Conservation (phyloP, 2,329 filamentous ascomycete species). For the Sarocladium strictum region DNA sequence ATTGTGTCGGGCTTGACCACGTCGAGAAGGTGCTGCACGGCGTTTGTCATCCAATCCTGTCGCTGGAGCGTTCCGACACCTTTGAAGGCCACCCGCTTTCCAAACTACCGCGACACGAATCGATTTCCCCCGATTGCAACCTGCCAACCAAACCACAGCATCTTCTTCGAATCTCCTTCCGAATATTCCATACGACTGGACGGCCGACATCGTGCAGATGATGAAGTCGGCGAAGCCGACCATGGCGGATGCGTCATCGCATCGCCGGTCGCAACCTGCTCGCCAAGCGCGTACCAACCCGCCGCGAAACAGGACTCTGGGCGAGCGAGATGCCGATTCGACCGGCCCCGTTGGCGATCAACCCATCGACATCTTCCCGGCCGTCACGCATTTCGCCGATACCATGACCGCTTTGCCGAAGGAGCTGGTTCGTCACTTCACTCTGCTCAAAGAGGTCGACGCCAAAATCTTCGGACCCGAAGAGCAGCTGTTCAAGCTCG, state of each 20-base stretch:
- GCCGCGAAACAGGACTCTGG: constrained; percentile 41
- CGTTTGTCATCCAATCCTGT: background rate
- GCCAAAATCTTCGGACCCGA: constrained; percentile 91
- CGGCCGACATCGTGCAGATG: constrained; percentile 15
- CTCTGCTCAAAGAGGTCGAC: constrained; percentile 93
- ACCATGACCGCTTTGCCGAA: constrained; percentile 87
- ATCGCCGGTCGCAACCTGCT: constrained; percentile 56
- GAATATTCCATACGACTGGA: constrained; percentile 5
- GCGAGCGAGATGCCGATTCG: constrained; percentile 15
- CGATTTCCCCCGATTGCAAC: constrained; percentile 12
- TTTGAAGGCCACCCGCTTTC: background rate
- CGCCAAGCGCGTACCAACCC: constrained; percentile 62
- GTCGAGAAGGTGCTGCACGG: background rate
- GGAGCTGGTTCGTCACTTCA: constrained; percentile 93
- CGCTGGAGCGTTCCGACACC: background rate
- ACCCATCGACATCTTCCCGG: constrained; percentile 61
- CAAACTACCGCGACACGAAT: background rate
- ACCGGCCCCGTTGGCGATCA: constrained; percentile 39
- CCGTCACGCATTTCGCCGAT: constrained; percentile 75
- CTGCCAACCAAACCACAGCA: background rate
- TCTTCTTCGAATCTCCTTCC: constrained; percentile 15
- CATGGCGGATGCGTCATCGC: constrained; percentile 37
- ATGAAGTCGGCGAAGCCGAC: constrained; percentile 53
- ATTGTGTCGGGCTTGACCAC: background rate
- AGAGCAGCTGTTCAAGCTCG: constrained; percentile 70